Evolutionary conservation across 2,329 filamentous ascomycete genomes (phyloP), one percentile per base, ranked within the genome.

Genomic region (Ophiostoma sp.): DNA sequence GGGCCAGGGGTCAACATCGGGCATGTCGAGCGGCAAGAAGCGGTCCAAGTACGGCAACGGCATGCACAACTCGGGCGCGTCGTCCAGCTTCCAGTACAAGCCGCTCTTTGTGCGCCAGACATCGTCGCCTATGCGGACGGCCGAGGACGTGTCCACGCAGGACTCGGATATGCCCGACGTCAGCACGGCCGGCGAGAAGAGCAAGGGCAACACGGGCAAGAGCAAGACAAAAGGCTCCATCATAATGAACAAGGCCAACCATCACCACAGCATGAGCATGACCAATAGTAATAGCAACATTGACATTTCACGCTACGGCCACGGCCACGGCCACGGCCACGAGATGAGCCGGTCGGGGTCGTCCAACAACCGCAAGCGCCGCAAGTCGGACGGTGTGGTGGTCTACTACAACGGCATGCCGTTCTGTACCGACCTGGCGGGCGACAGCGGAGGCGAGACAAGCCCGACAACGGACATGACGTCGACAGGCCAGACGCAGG

Each of bases 351-450:
- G 81, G 75, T 86, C 81, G 73, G 85, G 76, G 73, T 82, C 76
- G 66, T 84, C 79, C 70, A 80, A 76, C 77, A 82, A 79, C 71
- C 82, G 80, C 73, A 83, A 80, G 73, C 86, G 85, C 77, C 84
- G 85, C 35, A 84, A 82, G 0, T 83, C 87, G 15, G 87, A 91
- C 71, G 92, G 92, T 10, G 88, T 90, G 0, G 90, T 96, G 74
- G 93, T 94, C 23, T 96, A 94, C 76, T 96, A 94, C 77, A 92
- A 86, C 72, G 91, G 90, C 35, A 90, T 90, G 1, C 87, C 86
- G 0, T 96, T 95, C 77, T 95, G 89, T 77, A 93, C 89, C 1
- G 93, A 96, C 77, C 79, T 95, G 3, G 91, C 89, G 20, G 89
- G 89, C 1, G 90, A 93, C 74, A 72, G 69, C 64, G 52, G 70